A percentile compares a stretch with the other conserved stretches of the same genome.
These are phyloP conservation scores for Phoma sp. DNA, from an alignment of 2,329 filamentous ascomycete species.

Conservation along the genomic window DNA sequence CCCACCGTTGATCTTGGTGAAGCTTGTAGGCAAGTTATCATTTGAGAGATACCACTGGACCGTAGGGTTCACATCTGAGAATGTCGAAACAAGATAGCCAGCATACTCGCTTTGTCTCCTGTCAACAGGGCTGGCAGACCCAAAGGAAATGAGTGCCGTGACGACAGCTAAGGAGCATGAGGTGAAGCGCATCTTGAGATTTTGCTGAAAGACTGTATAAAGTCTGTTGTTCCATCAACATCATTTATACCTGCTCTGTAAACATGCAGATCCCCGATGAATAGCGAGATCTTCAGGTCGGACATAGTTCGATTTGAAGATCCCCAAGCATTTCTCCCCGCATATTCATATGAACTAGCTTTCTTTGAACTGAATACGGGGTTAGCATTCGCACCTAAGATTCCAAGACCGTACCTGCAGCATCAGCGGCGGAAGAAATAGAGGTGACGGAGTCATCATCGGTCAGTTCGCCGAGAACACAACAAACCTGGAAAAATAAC, in stretches of 20 bases:
- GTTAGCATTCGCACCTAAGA: neutral
- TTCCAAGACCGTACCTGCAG: slow-evolving; percentile 1
- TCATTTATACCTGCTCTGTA: neutral
- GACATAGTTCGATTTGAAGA: slow-evolving; percentile 1
- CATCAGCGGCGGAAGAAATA: neutral
- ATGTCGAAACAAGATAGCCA: slow-evolving; percentile 19
- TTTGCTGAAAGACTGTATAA: neutral
- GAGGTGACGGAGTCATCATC: neutral
- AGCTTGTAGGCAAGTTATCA: slow-evolving; percentile 15
- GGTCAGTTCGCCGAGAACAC: slow-evolving; percentile 5
- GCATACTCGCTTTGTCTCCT: slow-evolving; percentile 3
- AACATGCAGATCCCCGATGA: neutral
- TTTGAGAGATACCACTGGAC: slow-evolving; percentile 17
- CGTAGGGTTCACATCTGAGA: slow-evolving; percentile 15
- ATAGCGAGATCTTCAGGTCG: neutral
- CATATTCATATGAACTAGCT: neutral
- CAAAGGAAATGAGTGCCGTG: neutral
- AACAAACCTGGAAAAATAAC: too few relatives aligned
- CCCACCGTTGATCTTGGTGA: slow-evolving; percentile 17
- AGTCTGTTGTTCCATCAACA: neutral
- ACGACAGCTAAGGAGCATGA: neutral
- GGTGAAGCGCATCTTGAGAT: slow-evolving; percentile 1
- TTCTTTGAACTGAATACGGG: neutral
- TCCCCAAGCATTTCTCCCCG: neutral
- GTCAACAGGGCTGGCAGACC: neutral